Evolutionary conservation across 148 eudicot genomes (phyloP), one percentile per base, ranked within the genome.

Genomic region (Bassia scoparia): DNA sequence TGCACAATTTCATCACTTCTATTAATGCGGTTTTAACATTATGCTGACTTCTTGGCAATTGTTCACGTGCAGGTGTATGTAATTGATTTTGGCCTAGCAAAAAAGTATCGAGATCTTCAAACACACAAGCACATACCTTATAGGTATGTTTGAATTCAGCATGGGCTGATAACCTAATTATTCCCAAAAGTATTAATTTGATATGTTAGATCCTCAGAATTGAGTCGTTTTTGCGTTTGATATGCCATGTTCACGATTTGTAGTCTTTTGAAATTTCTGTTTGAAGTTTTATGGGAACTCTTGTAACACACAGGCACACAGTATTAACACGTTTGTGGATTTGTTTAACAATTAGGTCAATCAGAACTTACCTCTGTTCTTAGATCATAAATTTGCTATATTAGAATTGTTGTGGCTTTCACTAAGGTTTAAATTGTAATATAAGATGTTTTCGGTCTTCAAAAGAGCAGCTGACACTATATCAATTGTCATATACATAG

Each of bases 121-220:
- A 94, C 97, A 64, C 96, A 94, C 67, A 91, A 89, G 84, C 98
- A 94, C 80, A 94, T 94, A 78, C 96, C 98, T 14, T 94, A 91
- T 87, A 91, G 98, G 98, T 93, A 87, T 64, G 38, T 62, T 46
- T 29, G 29, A 18, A 6, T 46, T 49, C n/a, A 23, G 12, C 24
- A 15, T 73, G 24, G 50, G 62, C 31, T 4, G 27, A 17, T 59
- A 58, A 50, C 33, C 27, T 24, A 67, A 60, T 27, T 20, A 24
- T 8, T 27, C 2, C 7, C 53, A 30, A n/a, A 37, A 65, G 20
- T 37, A 17, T 4, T 66, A 17, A 38, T 15, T 21, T 44, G 52
- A 44, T 43, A 8, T 41, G 24, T 41, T 0, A 21, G 5, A 62
- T 33, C 18, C 35, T 59, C 20, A 27, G 62, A 27, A 21, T 52